Percentiles rank a stretch among this genome's conserved stretches.
Evolutionary conservation across 805 yeast genomes (phyloP).

Genomic region (Peterozyma xylosa): DNA sequence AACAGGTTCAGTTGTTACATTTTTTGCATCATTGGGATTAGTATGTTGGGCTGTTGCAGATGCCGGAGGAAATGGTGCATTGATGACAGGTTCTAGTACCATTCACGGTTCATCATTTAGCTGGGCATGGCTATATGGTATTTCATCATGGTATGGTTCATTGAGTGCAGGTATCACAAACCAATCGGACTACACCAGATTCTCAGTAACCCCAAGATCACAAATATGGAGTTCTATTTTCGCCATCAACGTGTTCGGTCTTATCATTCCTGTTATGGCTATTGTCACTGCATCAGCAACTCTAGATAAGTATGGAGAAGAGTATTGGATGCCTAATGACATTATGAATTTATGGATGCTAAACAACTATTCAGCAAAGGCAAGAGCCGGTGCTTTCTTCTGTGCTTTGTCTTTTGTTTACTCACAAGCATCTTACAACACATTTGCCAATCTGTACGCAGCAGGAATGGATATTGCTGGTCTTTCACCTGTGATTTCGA

Average conservation of each 20-base stretch:
- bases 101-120: constrained; percentile 18
- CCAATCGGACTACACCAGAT: constrained; percentile 34
- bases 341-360: constrained; percentile 22
- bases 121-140: constrained; percentile 35
- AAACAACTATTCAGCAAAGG: constrained; percentile 20
- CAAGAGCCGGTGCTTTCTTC: constrained; percentile 29
- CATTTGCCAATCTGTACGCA: constrained; percentile 31
- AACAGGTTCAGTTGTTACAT: constrained; percentile 15
- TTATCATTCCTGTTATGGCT: constrained; percentile 35
- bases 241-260: constrained; percentile 19
- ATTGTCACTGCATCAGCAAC: constrained; percentile 33
- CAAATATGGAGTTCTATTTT: constrained; percentile 11
- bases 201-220: constrained; percentile 11
- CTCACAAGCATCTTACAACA: constrained; percentile 31
- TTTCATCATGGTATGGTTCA: constrained; percentile 30
- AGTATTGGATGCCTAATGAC: constrained; percentile 28
- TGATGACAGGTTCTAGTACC: constrained; percentile 13
- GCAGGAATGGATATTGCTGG: constrained; percentile 48
- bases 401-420: constrained; percentile 22
- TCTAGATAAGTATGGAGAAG: constrained; percentile 23
- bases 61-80: constrained; percentile 23
- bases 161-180: constrained; percentile 30
- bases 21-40: constrained; percentile 16
- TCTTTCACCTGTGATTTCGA: constrained; percentile 25
- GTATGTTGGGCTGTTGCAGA: constrained; percentile 17